These are phyloP conservation scores for Sphaerostilbella broomeana DNA, from an alignment of 2,329 filamentous ascomycete genomes.

Conservation along the genomic window DNA sequence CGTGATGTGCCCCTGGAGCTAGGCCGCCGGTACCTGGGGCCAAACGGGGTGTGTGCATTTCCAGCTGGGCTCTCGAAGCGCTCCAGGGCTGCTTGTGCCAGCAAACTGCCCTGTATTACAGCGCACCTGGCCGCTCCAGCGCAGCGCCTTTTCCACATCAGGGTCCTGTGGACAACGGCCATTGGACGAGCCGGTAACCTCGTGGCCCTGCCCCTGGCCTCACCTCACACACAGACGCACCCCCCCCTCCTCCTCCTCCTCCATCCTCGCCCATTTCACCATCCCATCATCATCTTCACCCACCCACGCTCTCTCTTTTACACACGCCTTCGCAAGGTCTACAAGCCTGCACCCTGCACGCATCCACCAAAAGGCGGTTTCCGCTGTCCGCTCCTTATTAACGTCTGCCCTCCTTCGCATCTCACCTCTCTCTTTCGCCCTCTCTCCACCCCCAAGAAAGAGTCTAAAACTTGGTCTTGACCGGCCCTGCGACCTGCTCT, in stretches of 20 bases:
- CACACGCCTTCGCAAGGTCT: not conserved
- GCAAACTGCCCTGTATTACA: no score
- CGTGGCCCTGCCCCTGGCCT: no score
- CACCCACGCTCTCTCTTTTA: slow-evolving; percentile 3
- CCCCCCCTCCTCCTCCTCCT: no score
- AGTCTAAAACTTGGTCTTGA: slow-evolving; percentile 4
- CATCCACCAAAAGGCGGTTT: slow-evolving; percentile 4
- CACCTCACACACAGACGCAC: no score
- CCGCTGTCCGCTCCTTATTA: slow-evolving; percentile 23
- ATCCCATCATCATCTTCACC: slow-evolving; percentile 8
- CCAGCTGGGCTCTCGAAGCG: not conserved
- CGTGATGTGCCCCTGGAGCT: not conserved
- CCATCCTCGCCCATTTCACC: slow-evolving; percentile 6
- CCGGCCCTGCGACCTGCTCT: slow-evolving; percentile 1
- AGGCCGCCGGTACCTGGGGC: not conserved
- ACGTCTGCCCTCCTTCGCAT: slow-evolving; percentile 21
- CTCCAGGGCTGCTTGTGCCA: not conserved
- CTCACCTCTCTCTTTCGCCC: slow-evolving; percentile 19
- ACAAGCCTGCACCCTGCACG: not conserved
- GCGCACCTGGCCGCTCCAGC: no score
- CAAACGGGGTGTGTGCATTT: slow-evolving; percentile 7
- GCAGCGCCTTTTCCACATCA: no score
- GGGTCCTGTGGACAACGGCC: no score
- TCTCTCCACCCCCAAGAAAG: slow-evolving; percentile 16
- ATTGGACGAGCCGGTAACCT: no score